Evolutionary conservation across 2,329 filamentous ascomycete genomes (phyloP), one percentile per base, ranked within the genome.

Genomic region (Ceratocystis papillata): DNA sequence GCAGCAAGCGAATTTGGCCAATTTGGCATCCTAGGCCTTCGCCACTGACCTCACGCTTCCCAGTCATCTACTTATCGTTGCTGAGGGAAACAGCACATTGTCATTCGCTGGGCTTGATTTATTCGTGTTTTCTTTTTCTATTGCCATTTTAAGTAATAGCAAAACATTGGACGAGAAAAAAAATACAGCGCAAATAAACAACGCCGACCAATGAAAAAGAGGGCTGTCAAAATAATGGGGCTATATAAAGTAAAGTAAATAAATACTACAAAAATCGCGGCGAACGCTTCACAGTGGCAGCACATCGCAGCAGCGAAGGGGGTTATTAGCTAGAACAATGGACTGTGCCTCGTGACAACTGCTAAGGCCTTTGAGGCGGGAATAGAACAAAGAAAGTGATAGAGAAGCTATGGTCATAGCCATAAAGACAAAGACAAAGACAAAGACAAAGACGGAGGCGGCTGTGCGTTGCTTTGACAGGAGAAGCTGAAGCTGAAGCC

Each of bases 151-250:
- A 28, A 57, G 20, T 6, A 57, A 57, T 20, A 8, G 17, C n/a
- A 57, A 57, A 57, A 57, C 53, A 57, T 57, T 57, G 53, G 53
- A 57, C 53, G 53, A 57, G 50, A 22, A 57, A 22, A 57, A 57
- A 57, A 25, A 5, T 12, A 30, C 7, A 37, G 33, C 33, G 10
- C 33, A 37, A 37, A 12, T 37, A 37, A 37, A 37, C 33, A 37
- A 37, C 33, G 33, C 33, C 8, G 10, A 37, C 33, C 33, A 22
- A 55, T 25, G 20, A 30, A 20, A 57, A 57, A 6, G 53, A 57
- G 53, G 53, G 53, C 17, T 57, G 53, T 57, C 53, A 57, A 57
- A 57, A 50, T 22, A 50, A 22, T 50, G 46, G 46, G 46, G 2
- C 46, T 2, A 22, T 1, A 33, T 15, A 33, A 57, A 57, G 20